These are phyloP conservation scores for Fagus sylvatica DNA, from an alignment of 306 rosid genomes.

Conservation along the genomic window DNA sequence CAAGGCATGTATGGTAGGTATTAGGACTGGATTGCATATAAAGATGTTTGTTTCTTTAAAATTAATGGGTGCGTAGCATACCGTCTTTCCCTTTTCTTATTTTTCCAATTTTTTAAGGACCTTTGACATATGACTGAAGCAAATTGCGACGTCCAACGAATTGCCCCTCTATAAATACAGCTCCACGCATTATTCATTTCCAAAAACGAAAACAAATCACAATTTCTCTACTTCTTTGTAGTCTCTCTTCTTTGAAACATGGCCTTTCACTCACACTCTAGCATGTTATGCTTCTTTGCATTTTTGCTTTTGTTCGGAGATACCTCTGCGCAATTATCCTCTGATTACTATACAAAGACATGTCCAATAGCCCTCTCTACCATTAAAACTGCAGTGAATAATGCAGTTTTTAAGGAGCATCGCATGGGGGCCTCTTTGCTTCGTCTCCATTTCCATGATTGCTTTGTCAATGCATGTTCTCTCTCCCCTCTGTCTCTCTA, in stretches of 20 bases:
- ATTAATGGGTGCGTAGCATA: not conserved
- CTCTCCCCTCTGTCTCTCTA: not conserved
- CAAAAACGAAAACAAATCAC: conserved; percentile 10
- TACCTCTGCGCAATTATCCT: conserved; percentile 42
- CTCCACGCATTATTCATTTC: conserved; percentile 2
- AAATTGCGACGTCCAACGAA: conserved; percentile 21
- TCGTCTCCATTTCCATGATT: conserved; percentile 67
- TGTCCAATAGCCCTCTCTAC: conserved; percentile 54
- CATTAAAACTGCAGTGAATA: conserved; percentile 41
- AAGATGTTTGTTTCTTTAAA: not conserved
- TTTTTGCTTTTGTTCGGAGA: conserved; percentile 24
- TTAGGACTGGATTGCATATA: not conserved
- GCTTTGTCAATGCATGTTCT: conserved; percentile 56
- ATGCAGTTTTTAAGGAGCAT: conserved; percentile 53
- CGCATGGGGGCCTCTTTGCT: conserved; percentile 76
- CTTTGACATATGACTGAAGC: conserved; percentile 28
- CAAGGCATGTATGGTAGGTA: not conserved
- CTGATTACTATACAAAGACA: conserved; percentile 37
- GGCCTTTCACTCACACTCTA: conserved; percentile 26
- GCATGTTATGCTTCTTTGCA: conserved; percentile 28
- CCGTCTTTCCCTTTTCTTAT: not conserved
- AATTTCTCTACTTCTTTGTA: not conserved
- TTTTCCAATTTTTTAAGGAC: not conserved
- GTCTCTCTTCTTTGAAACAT: conserved; percentile 23
- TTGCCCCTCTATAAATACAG: conserved; percentile 38